Percentiles rank a stretch among this genome's conserved stretches.
Conservation (phyloP, 768 basidiomycete genomes). For the Mycena galericulata region DNA sequence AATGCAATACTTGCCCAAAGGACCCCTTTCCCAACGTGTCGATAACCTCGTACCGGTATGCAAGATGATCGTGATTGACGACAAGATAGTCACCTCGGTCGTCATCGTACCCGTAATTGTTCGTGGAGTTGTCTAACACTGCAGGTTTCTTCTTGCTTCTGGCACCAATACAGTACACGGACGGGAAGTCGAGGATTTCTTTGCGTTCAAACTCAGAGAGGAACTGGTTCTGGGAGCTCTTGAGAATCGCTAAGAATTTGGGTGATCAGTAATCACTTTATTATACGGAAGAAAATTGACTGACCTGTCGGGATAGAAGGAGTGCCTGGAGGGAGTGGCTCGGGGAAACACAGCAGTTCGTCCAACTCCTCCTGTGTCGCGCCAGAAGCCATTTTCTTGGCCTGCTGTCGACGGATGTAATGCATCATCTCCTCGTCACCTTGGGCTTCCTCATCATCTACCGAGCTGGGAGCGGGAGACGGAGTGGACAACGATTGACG, state of each 20-base stretch:
- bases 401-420: slow-evolving; percentile 91
- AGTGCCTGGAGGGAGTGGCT: slow-evolving; percentile 79
- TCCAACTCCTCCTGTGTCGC: slow-evolving; percentile 90
- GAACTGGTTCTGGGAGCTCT: slow-evolving; percentile 72
- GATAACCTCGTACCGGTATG: slow-evolving; percentile 95
- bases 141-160: slow-evolving; percentile 88
- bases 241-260: slow-evolving; percentile 66
- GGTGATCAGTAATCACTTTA: slow-evolving; percentile 19
- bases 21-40: slow-evolving; percentile 97
- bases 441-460: slow-evolving; percentile 87
- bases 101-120: slow-evolving; percentile 97
- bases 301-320: slow-evolving; percentile 79
- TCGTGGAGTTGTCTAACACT: slow-evolving; percentile 74
- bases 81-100: slow-evolving; percentile 97
- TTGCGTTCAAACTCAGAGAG: slow-evolving; percentile 91
- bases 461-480: slow-evolving; percentile 80
- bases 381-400: slow-evolving; percentile 86
- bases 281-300: slow-evolving; percentile 41
- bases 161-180: slow-evolving; percentile 86
- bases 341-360: slow-evolving; percentile 91
- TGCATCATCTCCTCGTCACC: slow-evolving; percentile 98
- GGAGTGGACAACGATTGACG: slow-evolving; percentile 85
- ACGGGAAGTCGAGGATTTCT: slow-evolving; percentile 89
- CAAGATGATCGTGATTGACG: slow-evolving; percentile 91
- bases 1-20: slow-evolving; percentile 96